phyloP scores from a whole-genome alignment of 306 rosid genomes.

The Herpetospermum pedunculosum region DNA sequence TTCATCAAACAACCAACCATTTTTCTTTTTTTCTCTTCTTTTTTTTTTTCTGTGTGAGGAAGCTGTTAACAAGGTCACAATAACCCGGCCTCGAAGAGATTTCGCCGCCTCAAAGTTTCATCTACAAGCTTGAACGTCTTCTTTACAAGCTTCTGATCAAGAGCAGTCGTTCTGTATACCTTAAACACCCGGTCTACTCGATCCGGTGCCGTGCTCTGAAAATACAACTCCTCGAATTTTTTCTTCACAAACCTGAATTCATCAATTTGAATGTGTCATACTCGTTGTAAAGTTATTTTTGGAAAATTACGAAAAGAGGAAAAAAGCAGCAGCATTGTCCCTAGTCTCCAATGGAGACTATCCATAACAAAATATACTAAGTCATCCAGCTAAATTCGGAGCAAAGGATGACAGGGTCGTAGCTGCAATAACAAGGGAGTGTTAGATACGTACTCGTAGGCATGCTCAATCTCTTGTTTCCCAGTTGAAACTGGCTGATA shows the following conservation, averaged over 20 bases:
- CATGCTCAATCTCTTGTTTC: slow-evolving; percentile 87
- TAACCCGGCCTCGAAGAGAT: slow-evolving; percentile 91
- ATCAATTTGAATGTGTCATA: not conserved
- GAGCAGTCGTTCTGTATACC: slow-evolving; percentile 90
- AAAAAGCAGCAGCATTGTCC: not conserved
- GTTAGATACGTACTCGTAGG: slow-evolving; percentile 64
- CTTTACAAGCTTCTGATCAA: slow-evolving; percentile 96
- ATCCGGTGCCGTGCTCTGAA: slow-evolving; percentile 82
- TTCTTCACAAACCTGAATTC: slow-evolving; percentile 86
- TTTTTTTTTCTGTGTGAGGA: slow-evolving; percentile 2
- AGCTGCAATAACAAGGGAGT: not conserved
- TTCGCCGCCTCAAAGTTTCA: slow-evolving; percentile 83
- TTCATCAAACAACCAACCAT: slow-evolving; percentile 4
- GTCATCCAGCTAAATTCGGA: not conserved
- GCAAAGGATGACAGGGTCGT: not conserved
- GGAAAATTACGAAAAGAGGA: not conserved
- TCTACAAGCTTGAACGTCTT: slow-evolving; percentile 98
- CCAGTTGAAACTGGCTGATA: slow-evolving; percentile 88
- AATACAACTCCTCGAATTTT: slow-evolving; percentile 85
- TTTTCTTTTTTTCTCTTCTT: not conserved
- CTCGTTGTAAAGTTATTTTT: not conserved
- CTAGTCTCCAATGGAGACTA: not conserved
- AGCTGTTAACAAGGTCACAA: slow-evolving; percentile 36
- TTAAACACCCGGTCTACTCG: slow-evolving; percentile 85
- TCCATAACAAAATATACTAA: too few relatives aligned